Base-by-base conservation (phyloP, 257 asterid species). In the Fraxinus excelsior region DNA sequence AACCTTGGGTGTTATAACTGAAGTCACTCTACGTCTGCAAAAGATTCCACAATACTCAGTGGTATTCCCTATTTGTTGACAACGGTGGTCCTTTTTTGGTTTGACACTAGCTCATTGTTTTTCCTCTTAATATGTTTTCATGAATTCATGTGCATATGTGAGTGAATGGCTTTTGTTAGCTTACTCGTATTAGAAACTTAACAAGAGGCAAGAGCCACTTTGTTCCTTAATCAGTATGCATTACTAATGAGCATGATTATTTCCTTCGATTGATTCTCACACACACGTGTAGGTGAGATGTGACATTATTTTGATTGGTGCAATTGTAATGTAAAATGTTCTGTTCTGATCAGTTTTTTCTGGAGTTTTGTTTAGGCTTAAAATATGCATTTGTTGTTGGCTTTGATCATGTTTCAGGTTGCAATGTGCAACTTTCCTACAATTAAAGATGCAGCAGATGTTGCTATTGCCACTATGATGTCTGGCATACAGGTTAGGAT, bases 361-460 rank as follows among this genome's bases (percentile, higher is more conserved):
- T 23, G 32, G 68, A 26, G 34, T 62, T 62, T 26, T 7, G 18
- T 62, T 23, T 62, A 11, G 68, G 68, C 68, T 26, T 12, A 23
- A 62, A 62, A 62, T 62, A 7, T 62, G 21, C 13, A 46, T 49
- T 34, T 42, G 4, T 31, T 11, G 14, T 71, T 29, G n/a, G 75
- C 28, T 35, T 74, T 60, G 79, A 76, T 67, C 62, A 73, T 56
- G 71, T 51, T 70, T 75, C 87, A 95, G 99, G 99, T 93, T 64
- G 99, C 98, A 31, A 89, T 93, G 97, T 96, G 99, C 53, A 93
- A 93, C 92, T 96, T 96, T 68, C 97, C 99, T 21, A 90, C 97
- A 49, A 77, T 96, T 71, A 96, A 93, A 86, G 98, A 93, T 85
- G 99, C 98, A 73, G 99, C 98, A 7, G 98, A 93, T 83, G 99